Percentiles rank a stretch among this genome's conserved stretches.
Conservation (phyloP, 2,329 filamentous ascomycete species). For the Diplodia intermedia region DNA sequence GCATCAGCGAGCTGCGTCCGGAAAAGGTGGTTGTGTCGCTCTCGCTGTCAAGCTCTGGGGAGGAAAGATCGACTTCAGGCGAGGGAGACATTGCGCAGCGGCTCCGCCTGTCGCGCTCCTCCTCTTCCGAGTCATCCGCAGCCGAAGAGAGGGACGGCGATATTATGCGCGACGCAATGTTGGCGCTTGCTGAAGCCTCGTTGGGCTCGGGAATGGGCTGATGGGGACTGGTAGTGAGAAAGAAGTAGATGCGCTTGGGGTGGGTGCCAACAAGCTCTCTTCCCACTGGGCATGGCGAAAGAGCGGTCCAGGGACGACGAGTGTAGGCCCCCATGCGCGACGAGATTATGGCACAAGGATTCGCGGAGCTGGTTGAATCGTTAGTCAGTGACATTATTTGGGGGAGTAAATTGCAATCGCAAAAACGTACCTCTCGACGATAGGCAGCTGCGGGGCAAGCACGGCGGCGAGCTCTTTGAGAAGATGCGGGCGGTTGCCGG, state of each 20-base stretch:
- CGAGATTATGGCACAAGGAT: slow-evolving; percentile 93
- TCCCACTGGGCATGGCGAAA: slow-evolving; percentile 82
- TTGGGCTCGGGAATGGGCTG: slow-evolving; percentile 77
- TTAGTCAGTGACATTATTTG: slow-evolving; percentile 10
- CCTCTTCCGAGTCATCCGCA: slow-evolving; percentile 67
- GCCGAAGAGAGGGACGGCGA: slow-evolving; percentile 85
- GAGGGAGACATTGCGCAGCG: slow-evolving; percentile 80
- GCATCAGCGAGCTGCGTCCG: slow-evolving; percentile 44
- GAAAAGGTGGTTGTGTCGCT: slow-evolving; percentile 64
- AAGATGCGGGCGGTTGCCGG: slow-evolving; percentile 88
- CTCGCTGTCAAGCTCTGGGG: slow-evolving; percentile 86
- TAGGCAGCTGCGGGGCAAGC: slow-evolving; percentile 75
- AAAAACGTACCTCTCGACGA: slow-evolving; percentile 84
- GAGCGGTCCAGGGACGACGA: slow-evolving; percentile 80
- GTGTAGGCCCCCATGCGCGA: slow-evolving; percentile 89
- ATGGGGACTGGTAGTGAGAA: slow-evolving; percentile 85
- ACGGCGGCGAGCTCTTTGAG: slow-evolving; percentile 91
- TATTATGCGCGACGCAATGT: slow-evolving; percentile 66
- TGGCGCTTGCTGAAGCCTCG: slow-evolving; percentile 53
- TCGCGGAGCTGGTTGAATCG: slow-evolving; percentile 76
- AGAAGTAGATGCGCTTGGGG: slow-evolving; percentile 95
- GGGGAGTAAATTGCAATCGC: not conserved
- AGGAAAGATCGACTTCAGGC: slow-evolving; percentile 90
- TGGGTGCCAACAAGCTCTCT: slow-evolving; percentile 94
- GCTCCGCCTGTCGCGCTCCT: slow-evolving; percentile 64